Percentiles rank a stretch among this genome's conserved stretches.
phyloP scores from a whole-genome alignment of 1,284 basidiomycete species.

The Microbotryum intermedium region DNA sequence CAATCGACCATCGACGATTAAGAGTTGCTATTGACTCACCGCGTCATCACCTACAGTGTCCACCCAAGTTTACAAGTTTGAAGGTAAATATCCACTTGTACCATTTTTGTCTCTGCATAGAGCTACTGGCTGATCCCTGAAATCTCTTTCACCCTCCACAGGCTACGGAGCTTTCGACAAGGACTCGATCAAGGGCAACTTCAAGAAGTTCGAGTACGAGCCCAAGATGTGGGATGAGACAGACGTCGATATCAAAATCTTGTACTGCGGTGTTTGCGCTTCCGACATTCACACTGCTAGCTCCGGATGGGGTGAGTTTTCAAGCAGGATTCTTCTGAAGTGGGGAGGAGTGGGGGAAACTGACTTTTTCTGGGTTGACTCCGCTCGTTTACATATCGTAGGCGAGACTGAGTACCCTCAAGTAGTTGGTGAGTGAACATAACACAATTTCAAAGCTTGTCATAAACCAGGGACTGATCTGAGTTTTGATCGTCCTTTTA shows the following conservation, averaged over 20 bases:
- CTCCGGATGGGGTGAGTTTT: not conserved
- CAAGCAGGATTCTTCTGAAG: not conserved
- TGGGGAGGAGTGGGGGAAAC: not conserved
- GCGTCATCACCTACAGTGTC: too few species aligned
- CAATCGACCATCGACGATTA: too few species aligned
- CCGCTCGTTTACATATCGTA: not conserved
- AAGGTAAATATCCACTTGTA: too few species aligned
- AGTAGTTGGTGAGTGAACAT: not conserved
- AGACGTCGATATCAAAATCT: constrained; percentile 37
- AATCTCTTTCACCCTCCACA: not conserved
- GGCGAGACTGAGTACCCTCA: constrained; percentile 7
- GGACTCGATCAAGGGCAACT: constrained; percentile 38
- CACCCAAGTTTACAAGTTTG: too few species aligned
- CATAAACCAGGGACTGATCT: too few species aligned
- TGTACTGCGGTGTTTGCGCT: constrained; percentile 23
- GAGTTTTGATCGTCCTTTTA: not conserved
- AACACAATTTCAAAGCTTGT: too few species aligned
- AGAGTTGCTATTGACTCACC: too few species aligned
- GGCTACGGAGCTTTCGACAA: constrained; percentile 39
- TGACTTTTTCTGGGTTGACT: not conserved
- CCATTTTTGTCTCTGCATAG: too few species aligned
- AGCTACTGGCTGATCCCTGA: too few species aligned
- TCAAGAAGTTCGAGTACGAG: constrained; percentile 38
- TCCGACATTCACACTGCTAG: constrained; percentile 24
- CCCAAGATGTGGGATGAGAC: constrained; percentile 40